Base-by-base conservation (phyloP, 768 basidiomycete species). In the Glaciozyma martinii region DNA sequence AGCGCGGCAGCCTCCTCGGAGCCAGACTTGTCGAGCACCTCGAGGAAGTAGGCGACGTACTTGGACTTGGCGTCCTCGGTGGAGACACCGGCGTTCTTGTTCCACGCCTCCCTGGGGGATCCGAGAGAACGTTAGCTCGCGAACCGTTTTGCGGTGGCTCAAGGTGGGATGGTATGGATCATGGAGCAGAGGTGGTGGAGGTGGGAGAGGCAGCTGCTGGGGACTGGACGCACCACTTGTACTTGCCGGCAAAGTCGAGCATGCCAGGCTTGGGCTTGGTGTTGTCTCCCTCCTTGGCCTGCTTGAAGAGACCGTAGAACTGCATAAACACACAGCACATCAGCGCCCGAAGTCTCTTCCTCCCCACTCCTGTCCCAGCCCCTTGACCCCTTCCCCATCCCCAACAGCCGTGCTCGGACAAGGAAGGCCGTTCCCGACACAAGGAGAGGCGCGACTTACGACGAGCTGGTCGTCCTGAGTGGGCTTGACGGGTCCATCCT, bases 221-320 rank as follows among this genome's bases (percentile, higher is more conserved):
- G 18, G 16, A 13, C 50, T 3, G 30, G 37, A 68, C 77, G 70
- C 78, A 90, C 90, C 91, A 94, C 81, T 97, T 98, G 69, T 85
- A 86, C 78, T 88, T 92, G 70, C 86, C 93, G 27, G 79, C 78
- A 74, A 95, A 93, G 76, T 94, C 89, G 46, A 95, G 75, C 78
- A 91, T 63, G 52, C 46, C 43, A 59, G 70, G 68, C 52, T 62
- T 70, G 52, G 62, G 42, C 30, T 63, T 63, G 21, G 43, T n/a
- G 40, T 62, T 59, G 68, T 62, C 62, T 37, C 70, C 66, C 27
- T 57, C 61, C 76, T 53, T 61, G 87, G 90, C 90, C 81, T 94
- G 92, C 82, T 98, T 99, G 83, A 81, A 97, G 77, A 86, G 84
- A 71, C 81, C 82, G 81, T 98, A 99, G 81, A 95, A 95, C 93